Evolutionary conservation across 2,329 filamentous ascomycete species (phyloP).

Genomic region (Juglanconis sp.): DNA sequence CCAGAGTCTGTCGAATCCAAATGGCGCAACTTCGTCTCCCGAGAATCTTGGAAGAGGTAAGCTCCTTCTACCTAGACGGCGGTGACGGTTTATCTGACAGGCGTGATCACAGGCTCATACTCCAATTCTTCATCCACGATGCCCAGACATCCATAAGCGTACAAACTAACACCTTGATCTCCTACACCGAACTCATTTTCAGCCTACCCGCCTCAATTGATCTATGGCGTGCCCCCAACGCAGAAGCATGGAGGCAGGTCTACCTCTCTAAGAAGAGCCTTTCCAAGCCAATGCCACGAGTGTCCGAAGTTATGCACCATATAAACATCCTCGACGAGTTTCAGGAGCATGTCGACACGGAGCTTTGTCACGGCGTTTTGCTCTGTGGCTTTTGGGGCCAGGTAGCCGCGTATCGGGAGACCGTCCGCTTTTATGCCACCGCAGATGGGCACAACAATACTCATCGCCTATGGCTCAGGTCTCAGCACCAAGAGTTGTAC

Average conservation of each 20-base stretch:
- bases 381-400: slow-evolving; percentile 31
- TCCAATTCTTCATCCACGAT: slow-evolving; percentile 26
- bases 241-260: slow-evolving; percentile 24
- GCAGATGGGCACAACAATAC: slow-evolving; percentile 15
- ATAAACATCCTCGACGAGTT: slow-evolving; percentile 21
- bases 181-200: slow-evolving; percentile 25
- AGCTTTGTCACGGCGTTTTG: slow-evolving; percentile 28
- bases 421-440: slow-evolving; percentile 26
- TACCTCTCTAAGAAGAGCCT: slow-evolving; percentile 23
- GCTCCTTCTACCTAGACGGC: not conserved
- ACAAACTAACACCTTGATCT: slow-evolving; percentile 23
- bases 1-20: slow-evolving; percentile 23
- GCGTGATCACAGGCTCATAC: slow-evolving; percentile 20
- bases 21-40: slow-evolving; percentile 25
- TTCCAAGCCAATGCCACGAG: slow-evolving; percentile 20
- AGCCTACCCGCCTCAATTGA: slow-evolving; percentile 25
- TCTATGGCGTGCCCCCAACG: slow-evolving; percentile 25
- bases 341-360: slow-evolving; percentile 26
- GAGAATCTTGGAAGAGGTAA: slow-evolving; percentile 28
- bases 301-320: slow-evolving; percentile 24
- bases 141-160: slow-evolving; percentile 24
- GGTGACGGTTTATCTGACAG: not conserved
- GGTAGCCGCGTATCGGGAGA: slow-evolving; percentile 29
- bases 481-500: slow-evolving; percentile 30
- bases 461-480: slow-evolving; percentile 28